Evolutionary conservation across 2,329 filamentous ascomycete species (phyloP), one percentile per base, ranked within the genome.

Genomic region (Fusarium tjaetaba): DNA sequence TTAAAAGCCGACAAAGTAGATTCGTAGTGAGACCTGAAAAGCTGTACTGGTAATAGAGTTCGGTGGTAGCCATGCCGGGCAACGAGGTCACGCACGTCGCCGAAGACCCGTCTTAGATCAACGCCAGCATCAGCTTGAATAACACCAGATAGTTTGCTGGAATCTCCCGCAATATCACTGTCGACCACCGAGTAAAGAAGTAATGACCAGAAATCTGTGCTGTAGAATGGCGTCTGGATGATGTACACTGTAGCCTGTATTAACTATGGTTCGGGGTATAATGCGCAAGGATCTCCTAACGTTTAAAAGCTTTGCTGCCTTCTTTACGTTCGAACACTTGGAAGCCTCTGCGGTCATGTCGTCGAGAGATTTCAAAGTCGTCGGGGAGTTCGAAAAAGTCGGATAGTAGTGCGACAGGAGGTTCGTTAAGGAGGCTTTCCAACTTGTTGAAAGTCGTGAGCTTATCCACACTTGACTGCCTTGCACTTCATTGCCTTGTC

Each of bases 111-210:
- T 18, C 9, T 38, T 10, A 38, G 36, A 10, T 38, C 36, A 18
- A 38, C 36, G 16, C 9, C 36, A 18, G 9, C 16, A 38, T 38
- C 36, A 10, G 16, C 36, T 4, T 58, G 32, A 7, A 58, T 38
- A 7, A 46, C n/a, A 2, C 55, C 55, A 1, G 55, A 58, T 13
- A 46, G 4, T 6, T 36, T 58, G 4, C 0, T 28, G 0, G 14
- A 20, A 0, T 0, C 22, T 22, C 9, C 8, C 11, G 6, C 10
- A 0, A 5, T 3, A 11, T 5, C 11, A 0, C 9, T 43, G 3
- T 58, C 18, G 4, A 3, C 3, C 24, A 46, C 2, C 0, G 41
- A 6, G 18, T 58, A 38, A 2, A 58, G 55, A 11, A 58, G 16
- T 2, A 58, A 28, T 0, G 55, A 58, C 55, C 55, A 58, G 55